Evolutionary conservation across 331 rosid species (phyloP), one percentile per base, ranked within the genome.

Genomic region (Pyracantha coccinea): DNA sequence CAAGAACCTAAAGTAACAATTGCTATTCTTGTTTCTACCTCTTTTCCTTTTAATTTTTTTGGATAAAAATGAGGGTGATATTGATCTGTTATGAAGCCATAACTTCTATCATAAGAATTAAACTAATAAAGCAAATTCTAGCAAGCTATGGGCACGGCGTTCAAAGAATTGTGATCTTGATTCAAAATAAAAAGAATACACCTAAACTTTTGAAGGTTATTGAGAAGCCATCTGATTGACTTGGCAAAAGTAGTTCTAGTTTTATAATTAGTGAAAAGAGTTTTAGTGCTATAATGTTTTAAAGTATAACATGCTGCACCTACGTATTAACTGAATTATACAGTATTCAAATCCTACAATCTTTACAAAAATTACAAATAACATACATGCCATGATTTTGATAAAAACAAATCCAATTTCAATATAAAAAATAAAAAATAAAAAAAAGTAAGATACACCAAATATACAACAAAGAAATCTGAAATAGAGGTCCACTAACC

Each of bases 401-500:
- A 17, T 66, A 20, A 74, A 21, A 58, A 14, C n/a, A 45, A 8
- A 29, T 9, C 41, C 19, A 14, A 68, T n/a, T 38, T 25, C 27
- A 38, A 29, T 23, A 57, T 7, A 31, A 47, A n/a, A 71, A 28
- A 27, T 21, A 12, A 66, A 52, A 31, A 28, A 71, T n/a, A 52
- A 28, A 23, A 65, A 24, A 72, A 52, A 9, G n/a, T 33, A 10
- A 27, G 60, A 74, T 33, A 69, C 23, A n/a, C 50, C 44, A 10
- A 77, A 78, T 41, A 64, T 77, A 24, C 16, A 28, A 58, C 4
- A 33, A 32, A 47, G 64, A 11, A 11, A 72, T 23, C 69, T 54
- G 23, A 53, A 69, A 58, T 33, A 33, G 57, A 78, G 33, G 83
- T 69, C 82, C 80, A 85, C 97, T 88, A 52, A 94, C 99, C 73